Percentiles rank a stretch among this genome's conserved stretches.
Conservation (phyloP, 345 rosid species). For the Reutealis trisperma region DNA sequence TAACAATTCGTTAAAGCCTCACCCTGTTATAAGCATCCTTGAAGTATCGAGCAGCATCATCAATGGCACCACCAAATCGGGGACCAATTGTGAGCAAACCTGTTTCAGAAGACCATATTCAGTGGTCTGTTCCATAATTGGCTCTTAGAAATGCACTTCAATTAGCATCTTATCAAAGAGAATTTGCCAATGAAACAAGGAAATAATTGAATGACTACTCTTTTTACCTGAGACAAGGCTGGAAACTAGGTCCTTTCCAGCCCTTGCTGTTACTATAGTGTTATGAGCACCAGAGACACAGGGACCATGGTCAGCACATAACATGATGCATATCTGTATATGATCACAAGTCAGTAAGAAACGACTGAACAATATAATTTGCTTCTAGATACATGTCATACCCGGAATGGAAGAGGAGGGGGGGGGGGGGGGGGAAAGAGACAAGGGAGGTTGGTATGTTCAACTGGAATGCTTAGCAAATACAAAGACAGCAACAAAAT, state of each 20-base stretch:
- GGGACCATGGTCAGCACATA: conserved; percentile 98
- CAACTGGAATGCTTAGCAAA: conserved; percentile 2
- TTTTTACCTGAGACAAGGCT: conserved; percentile 83
- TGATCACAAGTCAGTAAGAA: conserved; percentile 15
- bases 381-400: neutral
- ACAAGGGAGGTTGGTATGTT: neutral
- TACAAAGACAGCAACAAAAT: neutral
- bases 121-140: neutral
- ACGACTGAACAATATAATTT: neutral
- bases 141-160: neutral
- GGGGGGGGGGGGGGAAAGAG: neutral
- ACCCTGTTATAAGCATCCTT: conserved; percentile 95
- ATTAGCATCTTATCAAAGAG: neutral
- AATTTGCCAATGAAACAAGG: neutral
- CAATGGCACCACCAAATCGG: conserved; percentile 97
- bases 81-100: conserved; percentile 98
- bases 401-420: neutral
- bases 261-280: conserved; percentile 94
- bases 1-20: conserved; percentile 24
- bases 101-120: conserved; percentile 37
- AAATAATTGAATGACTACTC: conserved; percentile 4
- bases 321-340: conserved; percentile 89
- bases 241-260: conserved; percentile 98
- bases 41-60: conserved; percentile 95
- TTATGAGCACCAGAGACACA: conserved; percentile 98